Base-by-base conservation (phyloP, 1,139 yeast genomes). In the Kodamaea alishanica region DNA sequence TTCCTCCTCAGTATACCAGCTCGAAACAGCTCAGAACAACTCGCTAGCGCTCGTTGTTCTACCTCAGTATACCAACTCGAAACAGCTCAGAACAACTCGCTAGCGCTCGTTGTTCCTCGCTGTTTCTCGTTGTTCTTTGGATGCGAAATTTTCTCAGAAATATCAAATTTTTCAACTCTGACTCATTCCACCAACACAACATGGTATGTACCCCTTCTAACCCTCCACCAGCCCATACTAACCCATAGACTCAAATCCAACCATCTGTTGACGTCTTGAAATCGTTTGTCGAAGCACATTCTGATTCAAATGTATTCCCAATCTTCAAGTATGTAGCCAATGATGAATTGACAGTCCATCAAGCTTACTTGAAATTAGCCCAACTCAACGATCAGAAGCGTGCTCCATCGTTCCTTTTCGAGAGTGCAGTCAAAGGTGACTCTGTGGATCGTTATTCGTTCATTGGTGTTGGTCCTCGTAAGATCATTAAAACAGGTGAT, bases 371-470 rank as follows among this genome's bases (percentile, higher is more conserved):
- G 56, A 86, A 84, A 60, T 72, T 92, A 41, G 84, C 95, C 5
- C 71, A 79, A 37, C 77, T 90, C 38, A 88, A 88, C 43, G 73
- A 81, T 40, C 47, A 61, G n/a, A 57, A 67, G 7, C 75, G 84
- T 50, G 55, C 73, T 1, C 84, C 83, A 31, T 84, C 95, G 5
- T 90, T 92, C 54, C 67, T 92, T 43, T 77, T 92, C 49, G 98
- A 92, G 59, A 81, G 94, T 44, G 92, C 97, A 1, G 76, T 78
- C 45, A 87, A 88, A 43, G 96, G 96, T 34, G 96, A 90, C 55
- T 81, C 85, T 39, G 80, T 92, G 30, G 96, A 86, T 46, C 73
- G 98, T 48, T 92, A 83, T 61, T 86, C 97, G 1, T 90, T 89
- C 58, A 82, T 92, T 57, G 98, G 98, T 2, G 74, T 84, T 37